Percentiles rank a stretch among this genome's conserved stretches.
These are phyloP conservation scores for Macrophomina phaseolina DNA, from an alignment of 2,329 filamentous ascomycete species.

Conservation along the genomic window DNA sequence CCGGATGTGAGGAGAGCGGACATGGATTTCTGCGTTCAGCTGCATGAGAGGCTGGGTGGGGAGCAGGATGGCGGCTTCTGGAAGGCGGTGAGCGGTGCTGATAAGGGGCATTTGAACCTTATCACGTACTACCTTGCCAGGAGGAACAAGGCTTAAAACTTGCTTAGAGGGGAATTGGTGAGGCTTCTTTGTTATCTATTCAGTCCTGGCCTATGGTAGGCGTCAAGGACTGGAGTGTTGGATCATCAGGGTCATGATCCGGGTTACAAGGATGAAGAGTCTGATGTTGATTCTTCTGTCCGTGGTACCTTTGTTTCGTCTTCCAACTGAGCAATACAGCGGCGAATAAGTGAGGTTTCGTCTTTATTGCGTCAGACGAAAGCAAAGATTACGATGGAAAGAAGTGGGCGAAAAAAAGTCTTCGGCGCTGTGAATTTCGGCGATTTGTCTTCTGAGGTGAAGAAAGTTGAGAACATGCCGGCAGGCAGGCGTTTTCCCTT, in stretches of 20 bases:
- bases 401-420: background rate
- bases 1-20: slow-evolving; percentile 66
- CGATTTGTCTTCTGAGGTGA: background rate
- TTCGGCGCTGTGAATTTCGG: slow-evolving; percentile 1
- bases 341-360: background rate
- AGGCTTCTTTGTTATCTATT: too few relatives aligned
- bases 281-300: background rate
- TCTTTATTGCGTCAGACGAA: background rate
- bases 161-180: too few relatives aligned
- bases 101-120: slow-evolving; percentile 74
- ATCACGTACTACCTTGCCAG: slow-evolving; percentile 83
- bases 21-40: slow-evolving; percentile 77
- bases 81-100: slow-evolving; percentile 62
- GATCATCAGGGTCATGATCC: too few relatives aligned
- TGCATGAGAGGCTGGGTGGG: slow-evolving; percentile 69
- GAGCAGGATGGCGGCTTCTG: slow-evolving; percentile 64
- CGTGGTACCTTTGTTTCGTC: background rate
- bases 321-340: background rate
- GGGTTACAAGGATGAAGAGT: too few relatives aligned
- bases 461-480: background rate
- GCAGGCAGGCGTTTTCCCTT: background rate
- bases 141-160: slow-evolving; percentile 59
- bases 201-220: too few relatives aligned
- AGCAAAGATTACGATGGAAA: background rate
- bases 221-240: too few relatives aligned